These are phyloP conservation scores for Buxus sempervirens DNA, from an alignment of 164 flowering plant species.

Conservation along the genomic window DNA sequence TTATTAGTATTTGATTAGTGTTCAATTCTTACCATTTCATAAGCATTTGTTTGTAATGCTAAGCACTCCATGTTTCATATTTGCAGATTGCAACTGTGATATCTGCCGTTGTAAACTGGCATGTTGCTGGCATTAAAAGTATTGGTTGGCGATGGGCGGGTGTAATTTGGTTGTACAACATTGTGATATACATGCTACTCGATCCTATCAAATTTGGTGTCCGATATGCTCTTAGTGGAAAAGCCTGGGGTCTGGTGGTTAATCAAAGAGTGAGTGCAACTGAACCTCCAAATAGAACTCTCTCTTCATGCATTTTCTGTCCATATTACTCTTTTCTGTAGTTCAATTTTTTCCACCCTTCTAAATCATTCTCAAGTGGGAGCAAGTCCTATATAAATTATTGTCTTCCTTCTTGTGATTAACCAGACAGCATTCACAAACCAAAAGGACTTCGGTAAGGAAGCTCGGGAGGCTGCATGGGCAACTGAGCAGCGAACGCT, in stretches of 20 bases:
- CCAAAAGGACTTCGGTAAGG: slow-evolving; percentile 66
- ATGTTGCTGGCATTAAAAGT: slow-evolving; percentile 38
- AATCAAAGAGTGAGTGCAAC: slow-evolving; percentile 44
- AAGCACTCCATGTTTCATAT: neutral
- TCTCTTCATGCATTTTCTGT: too few relatives aligned
- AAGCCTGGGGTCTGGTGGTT: slow-evolving; percentile 45
- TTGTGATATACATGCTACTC: slow-evolving; percentile 43
- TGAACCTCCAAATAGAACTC: neutral
- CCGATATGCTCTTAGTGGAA: slow-evolving; percentile 57
- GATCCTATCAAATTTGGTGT: slow-evolving; percentile 57
- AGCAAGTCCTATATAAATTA: neutral
- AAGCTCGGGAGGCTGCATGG: slow-evolving; percentile 74
- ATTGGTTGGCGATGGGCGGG: slow-evolving; percentile 65
- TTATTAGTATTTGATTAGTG: neutral
- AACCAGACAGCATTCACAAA: slow-evolving; percentile 64
- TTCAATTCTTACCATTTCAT: too few relatives aligned
- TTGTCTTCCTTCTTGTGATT: neutral
- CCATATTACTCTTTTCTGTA: too few relatives aligned
- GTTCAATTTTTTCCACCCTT: too few relatives aligned
- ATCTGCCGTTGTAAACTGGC: slow-evolving; percentile 35
- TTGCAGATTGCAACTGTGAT: slow-evolving; percentile 54
- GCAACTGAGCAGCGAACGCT: slow-evolving; percentile 60
- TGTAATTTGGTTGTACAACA: slow-evolving; percentile 58
- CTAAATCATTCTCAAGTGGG: too few relatives aligned
- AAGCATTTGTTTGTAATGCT: neutral